Conservation (phyloP, 495 filamentous ascomycete genomes). For the Podospora pseudocomata region DNA sequence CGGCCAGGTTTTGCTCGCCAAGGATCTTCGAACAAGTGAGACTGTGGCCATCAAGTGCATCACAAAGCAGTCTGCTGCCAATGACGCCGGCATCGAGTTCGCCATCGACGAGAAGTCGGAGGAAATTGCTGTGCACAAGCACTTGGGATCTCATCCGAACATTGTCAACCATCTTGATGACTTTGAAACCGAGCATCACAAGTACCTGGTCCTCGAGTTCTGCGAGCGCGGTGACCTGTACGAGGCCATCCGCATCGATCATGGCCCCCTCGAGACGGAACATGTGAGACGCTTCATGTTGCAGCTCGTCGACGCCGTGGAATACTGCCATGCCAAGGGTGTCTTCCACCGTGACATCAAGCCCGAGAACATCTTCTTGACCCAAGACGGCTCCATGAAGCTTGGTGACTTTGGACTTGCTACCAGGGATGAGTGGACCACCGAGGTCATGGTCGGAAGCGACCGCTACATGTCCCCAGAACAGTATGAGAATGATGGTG, state of each 20-base stretch:
- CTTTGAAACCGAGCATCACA: conserved; percentile 86
- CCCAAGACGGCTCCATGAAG: conserved; percentile 82
- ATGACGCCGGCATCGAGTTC: conserved; percentile 50
- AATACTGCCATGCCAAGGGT: conserved; percentile 84
- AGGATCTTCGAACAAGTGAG: conserved; percentile 67
- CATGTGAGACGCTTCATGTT: conserved; percentile 97
- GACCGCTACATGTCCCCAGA: conserved; percentile 99
- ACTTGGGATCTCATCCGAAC: conserved; percentile 76
- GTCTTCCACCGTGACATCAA: conserved; percentile 99
- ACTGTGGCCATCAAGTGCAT: conserved; percentile 92
- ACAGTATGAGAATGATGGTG: conserved; percentile 82
- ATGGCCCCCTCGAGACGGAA: conserved; percentile 87
- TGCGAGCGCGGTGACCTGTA: conserved; percentile 96
- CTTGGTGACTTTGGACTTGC: conserved; percentile 94
- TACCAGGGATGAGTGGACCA: conserved; percentile 79
- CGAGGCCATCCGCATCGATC: conserved; percentile 86
- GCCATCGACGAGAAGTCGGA: conserved; percentile 80
- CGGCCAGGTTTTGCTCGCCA: conserved; percentile 93
- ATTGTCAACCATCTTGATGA: conserved; percentile 89
- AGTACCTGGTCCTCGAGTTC: conserved; percentile 92
- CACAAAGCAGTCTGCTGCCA: conserved; percentile 65
- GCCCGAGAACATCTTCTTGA: conserved; percentile 97
- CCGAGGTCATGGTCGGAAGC: conserved; percentile 88
- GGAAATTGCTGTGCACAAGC: conserved; percentile 77
- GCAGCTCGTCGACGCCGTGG: conserved; percentile 83